phyloP scores from a whole-genome alignment of 2,329 filamentous ascomycete genomes.

The Leptodontidium sp. region DNA sequence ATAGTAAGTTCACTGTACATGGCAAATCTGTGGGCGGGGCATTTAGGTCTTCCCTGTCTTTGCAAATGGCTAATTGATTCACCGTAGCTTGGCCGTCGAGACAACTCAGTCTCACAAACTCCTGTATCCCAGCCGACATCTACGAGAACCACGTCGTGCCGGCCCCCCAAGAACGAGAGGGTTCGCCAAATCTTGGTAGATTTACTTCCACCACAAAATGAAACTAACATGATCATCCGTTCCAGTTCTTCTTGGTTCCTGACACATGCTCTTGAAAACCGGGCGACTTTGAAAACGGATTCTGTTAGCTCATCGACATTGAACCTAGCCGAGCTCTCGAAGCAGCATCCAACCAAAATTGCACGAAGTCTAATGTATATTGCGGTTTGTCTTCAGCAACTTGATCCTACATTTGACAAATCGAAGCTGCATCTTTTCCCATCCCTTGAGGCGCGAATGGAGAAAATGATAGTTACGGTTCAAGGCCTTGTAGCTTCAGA shows the following conservation, averaged over 20 bases:
- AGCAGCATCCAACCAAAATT: conserved; percentile 40
- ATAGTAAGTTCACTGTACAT: conserved; percentile 34
- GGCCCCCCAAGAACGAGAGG: conserved; percentile 39
- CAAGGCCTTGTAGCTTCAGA: conserved; percentile 53
- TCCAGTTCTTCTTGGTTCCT: conserved; percentile 42
- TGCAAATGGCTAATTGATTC: conserved; percentile 13
- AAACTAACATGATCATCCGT: conserved; percentile 38
- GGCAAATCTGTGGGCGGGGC: not conserved
- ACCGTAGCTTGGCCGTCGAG: conserved; percentile 40
- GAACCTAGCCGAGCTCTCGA: conserved; percentile 37
- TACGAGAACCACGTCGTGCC: conserved; percentile 33
- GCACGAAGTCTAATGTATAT: conserved; percentile 42
- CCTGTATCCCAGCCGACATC: conserved; percentile 33
- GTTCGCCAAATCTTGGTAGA: conserved; percentile 42
- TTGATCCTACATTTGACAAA: conserved; percentile 39
- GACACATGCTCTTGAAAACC: conserved; percentile 35
- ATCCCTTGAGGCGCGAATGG: conserved; percentile 39
- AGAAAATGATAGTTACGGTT: conserved; percentile 41
- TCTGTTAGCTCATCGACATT: conserved; percentile 29
- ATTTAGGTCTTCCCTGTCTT: not conserved
- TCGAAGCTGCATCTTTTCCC: conserved; percentile 35
- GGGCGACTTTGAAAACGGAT: conserved; percentile 18
- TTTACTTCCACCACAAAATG: conserved; percentile 43
- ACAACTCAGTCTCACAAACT: conserved; percentile 35
- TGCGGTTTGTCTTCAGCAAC: conserved; percentile 44